Conservation (phyloP, 2,329 filamentous ascomycete species). For the Phialophora verrucosa region DNA sequence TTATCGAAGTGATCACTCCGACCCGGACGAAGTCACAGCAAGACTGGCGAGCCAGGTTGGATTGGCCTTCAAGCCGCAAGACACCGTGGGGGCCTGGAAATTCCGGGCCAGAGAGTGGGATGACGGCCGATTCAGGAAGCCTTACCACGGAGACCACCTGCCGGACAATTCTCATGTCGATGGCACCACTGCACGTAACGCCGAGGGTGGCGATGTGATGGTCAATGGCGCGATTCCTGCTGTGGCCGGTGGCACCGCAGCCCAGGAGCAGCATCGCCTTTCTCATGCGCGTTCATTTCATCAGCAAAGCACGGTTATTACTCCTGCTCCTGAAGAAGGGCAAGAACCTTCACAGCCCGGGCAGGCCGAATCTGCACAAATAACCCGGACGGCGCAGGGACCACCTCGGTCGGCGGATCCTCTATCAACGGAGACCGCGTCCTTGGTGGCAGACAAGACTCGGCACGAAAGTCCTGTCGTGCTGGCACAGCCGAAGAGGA, state of each 20-base stretch:
- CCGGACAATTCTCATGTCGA: constrained; percentile 30
- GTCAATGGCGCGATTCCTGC: background rate
- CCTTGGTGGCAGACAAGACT: background rate
- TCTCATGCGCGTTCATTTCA: background rate
- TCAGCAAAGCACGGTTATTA: background rate
- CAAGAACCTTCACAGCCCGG: background rate
- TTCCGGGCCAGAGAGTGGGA: constrained; percentile 29
- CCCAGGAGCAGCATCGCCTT: background rate
- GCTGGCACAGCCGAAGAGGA: background rate
- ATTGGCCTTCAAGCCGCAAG: constrained; percentile 14
- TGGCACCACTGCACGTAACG: background rate
- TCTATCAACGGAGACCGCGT: background rate
- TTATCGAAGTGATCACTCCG: constrained; percentile 57
- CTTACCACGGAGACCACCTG: constrained; percentile 30
- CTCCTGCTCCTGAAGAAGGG: background rate
- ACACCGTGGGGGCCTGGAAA: constrained; percentile 31
- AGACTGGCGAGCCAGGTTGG: constrained; percentile 18
- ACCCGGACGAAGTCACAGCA: constrained; percentile 16
- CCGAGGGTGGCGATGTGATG: background rate
- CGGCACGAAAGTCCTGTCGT: background rate
- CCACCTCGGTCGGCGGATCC: background rate
- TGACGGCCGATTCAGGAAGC: constrained; percentile 23
- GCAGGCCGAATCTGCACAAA: background rate
- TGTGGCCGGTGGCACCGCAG: background rate
- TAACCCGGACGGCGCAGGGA: background rate